phyloP scores from a whole-genome alignment of 2,329 filamentous ascomycete genomes.

The Pestalotiopsis sp. region DNA sequence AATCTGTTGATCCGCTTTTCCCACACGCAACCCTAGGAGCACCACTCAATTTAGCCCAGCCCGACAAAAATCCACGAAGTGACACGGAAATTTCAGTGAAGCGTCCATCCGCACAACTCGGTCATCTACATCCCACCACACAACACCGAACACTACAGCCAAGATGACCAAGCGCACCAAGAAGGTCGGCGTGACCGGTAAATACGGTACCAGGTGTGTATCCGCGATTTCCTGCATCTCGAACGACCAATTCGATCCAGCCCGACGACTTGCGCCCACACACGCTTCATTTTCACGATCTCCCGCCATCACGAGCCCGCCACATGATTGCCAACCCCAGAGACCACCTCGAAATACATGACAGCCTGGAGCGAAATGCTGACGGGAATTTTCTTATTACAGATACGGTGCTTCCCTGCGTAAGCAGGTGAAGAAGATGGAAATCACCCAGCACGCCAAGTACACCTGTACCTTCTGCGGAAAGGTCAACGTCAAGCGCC shows the following conservation, averaged over 20 bases:
- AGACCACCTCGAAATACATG: neutral
- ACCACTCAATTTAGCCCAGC: constrained; percentile 2
- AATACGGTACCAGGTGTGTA: constrained; percentile 94
- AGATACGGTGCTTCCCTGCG: constrained; percentile 99
- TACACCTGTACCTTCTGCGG: constrained; percentile 99
- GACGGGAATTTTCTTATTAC: constrained; percentile 22
- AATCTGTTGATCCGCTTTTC: constrained; percentile 2
- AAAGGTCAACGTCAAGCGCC: constrained; percentile 90
- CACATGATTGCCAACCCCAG: neutral
- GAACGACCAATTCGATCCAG: constrained; percentile 12
- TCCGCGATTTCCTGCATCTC: constrained; percentile 16
- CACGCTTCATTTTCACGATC: neutral
- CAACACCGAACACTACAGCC: constrained; percentile 41
- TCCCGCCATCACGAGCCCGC: neutral
- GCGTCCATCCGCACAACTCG: constrained; percentile 21
- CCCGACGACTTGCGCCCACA: constrained; percentile 2
- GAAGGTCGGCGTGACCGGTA: constrained; percentile 99
- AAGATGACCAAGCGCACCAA: constrained; percentile 96
- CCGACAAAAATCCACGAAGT: neutral
- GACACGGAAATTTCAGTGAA: constrained; percentile 1
- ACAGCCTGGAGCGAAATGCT: neutral
- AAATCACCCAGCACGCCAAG: constrained; percentile 97
- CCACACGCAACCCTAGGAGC: constrained; percentile 4
- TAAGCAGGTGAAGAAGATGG: constrained; percentile 99
- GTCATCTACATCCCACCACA: constrained; percentile 23